Percentiles rank a stretch among this genome's conserved stretches.
Conservation (phyloP, 768 basidiomycete species). For the Xerocomus brunneocitrinus region DNA sequence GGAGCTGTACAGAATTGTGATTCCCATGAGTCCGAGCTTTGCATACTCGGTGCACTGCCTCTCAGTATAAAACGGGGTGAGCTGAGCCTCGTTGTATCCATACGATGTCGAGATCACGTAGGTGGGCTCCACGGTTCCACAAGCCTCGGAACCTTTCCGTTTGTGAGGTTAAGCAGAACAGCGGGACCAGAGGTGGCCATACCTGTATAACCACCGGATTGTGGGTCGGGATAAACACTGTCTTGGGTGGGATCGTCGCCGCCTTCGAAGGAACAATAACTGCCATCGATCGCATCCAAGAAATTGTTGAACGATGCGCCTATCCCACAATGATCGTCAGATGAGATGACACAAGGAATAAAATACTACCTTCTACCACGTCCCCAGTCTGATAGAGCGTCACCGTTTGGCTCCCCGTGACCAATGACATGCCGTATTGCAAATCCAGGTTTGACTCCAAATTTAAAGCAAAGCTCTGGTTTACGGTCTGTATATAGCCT, state of each 20-base stretch:
- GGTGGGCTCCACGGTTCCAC: conserved; percentile 37
- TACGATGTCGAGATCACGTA: conserved; percentile 45
- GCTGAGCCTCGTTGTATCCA: conserved; percentile 34
- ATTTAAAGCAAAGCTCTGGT: conserved; percentile 16
- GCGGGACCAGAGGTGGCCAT: neutral
- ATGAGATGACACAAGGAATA: neutral
- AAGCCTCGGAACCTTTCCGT: conserved; percentile 21
- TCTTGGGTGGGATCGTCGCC: conserved; percentile 31
- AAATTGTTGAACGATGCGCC: conserved; percentile 35
- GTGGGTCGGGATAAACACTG: conserved; percentile 23
- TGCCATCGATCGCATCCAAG: conserved; percentile 37
- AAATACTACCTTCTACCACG: conserved; percentile 15
- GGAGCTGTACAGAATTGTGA: conserved; percentile 33
- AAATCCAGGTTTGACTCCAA: conserved; percentile 31
- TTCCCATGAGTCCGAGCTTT: conserved; percentile 39
- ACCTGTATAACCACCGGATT: conserved; percentile 19
- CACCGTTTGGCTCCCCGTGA: conserved; percentile 26
- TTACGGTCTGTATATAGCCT: conserved; percentile 26
- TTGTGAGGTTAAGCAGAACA: neutral
- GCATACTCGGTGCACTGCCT: conserved; percentile 46
- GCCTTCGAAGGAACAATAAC: conserved; percentile 36
- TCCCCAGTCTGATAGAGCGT: conserved; percentile 35
- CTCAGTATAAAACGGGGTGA: conserved; percentile 33
- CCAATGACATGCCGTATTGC: conserved; percentile 30
- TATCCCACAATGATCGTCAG: conserved; percentile 4